Conservation (phyloP, 75 land plant species). For the Sequoiadendron giganteum region DNA sequence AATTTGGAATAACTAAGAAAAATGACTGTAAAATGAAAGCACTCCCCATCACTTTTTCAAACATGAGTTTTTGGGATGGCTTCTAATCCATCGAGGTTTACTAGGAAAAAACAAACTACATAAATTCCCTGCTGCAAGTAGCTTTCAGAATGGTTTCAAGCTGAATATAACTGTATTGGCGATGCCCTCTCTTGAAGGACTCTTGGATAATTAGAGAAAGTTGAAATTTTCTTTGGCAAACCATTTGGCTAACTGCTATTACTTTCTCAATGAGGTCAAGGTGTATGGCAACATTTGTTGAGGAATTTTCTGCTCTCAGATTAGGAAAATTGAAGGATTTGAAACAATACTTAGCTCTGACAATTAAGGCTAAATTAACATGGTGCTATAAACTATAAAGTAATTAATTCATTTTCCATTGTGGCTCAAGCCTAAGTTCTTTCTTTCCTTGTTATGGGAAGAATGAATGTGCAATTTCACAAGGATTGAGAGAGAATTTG, state of each 20-base stretch:
- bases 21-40: not conserved
- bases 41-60: not conserved
- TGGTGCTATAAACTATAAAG: not conserved
- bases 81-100: not conserved
- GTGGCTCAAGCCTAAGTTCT: not conserved
- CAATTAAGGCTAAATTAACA: not conserved
- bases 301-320: not conserved
- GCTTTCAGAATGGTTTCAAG: not conserved
- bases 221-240: not conserved
- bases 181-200: not conserved
- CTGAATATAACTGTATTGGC: not conserved
- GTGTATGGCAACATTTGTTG: not conserved
- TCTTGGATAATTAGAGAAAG: not conserved
- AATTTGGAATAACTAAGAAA: not conserved
- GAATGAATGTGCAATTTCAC: no score
- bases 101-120: not conserved
- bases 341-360: not conserved
- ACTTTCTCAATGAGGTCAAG: not conserved
- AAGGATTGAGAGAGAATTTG: no score
- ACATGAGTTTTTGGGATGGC: not conserved
- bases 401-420: not conserved
- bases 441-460: no score
- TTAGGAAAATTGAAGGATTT: not conserved
- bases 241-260: not conserved
- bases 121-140: not conserved